These are phyloP conservation scores for Trichoderma gracile DNA, from an alignment of 2,329 filamentous ascomycete species.

Conservation along the genomic window DNA sequence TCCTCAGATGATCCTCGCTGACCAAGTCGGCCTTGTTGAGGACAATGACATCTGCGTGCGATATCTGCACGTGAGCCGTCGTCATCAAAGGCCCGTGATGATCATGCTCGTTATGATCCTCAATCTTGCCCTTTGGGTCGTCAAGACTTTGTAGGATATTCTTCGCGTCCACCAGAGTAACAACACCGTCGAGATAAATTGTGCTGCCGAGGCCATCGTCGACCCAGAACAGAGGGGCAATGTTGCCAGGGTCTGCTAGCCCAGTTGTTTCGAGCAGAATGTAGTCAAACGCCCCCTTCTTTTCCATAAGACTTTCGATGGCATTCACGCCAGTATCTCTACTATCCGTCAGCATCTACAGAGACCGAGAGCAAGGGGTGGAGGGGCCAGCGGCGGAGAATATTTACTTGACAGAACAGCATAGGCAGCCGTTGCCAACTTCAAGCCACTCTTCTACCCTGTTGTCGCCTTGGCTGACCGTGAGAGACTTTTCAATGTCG, in stretches of 20 bases:
- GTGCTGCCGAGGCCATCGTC: slow-evolving; percentile 93
- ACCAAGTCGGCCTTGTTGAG: slow-evolving; percentile 94
- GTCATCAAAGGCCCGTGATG: slow-evolving; percentile 71
- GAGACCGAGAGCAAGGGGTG: no score
- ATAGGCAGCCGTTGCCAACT: slow-evolving; percentile 94
- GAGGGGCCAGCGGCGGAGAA: not conserved
- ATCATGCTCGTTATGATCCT: slow-evolving; percentile 54
- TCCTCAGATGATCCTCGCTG: slow-evolving; percentile 64
- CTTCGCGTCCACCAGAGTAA: slow-evolving; percentile 92
- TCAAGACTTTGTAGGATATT: slow-evolving; percentile 84
- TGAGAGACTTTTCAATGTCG: slow-evolving; percentile 95
- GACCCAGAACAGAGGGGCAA: slow-evolving; percentile 96
- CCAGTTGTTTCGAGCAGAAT: slow-evolving; percentile 96
- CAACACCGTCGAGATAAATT: slow-evolving; percentile 95
- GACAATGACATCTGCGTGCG: slow-evolving; percentile 91
- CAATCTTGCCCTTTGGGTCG: slow-evolving; percentile 60
- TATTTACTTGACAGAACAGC: slow-evolving; percentile 87
- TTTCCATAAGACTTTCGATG: slow-evolving; percentile 93
- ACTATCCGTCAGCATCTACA: not conserved
- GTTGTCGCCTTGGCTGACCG: slow-evolving; percentile 79
- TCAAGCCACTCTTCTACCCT: slow-evolving; percentile 94
- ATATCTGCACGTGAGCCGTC: slow-evolving; percentile 93
- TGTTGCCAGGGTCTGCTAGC: slow-evolving; percentile 90
- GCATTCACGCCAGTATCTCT: slow-evolving; percentile 91
- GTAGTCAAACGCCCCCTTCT: slow-evolving; percentile 92